A percentile compares a stretch with the other conserved stretches of the same genome.
Evolutionary conservation across 1,284 basidiomycete species (phyloP).

Genomic region (Rhodotorula sp.): DNA sequence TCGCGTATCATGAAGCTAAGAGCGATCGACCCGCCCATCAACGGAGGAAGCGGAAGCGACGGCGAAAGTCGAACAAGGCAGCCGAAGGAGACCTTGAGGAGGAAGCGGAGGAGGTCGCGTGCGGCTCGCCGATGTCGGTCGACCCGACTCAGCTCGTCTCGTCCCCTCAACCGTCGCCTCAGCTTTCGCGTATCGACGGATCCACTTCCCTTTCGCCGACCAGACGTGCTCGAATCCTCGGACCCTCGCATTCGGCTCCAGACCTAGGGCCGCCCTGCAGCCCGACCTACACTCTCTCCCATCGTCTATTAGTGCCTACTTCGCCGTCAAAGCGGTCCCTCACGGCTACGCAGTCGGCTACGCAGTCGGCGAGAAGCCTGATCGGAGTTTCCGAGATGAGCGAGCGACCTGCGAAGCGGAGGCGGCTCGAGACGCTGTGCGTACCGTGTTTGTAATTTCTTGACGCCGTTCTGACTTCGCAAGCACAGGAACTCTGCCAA

Average conservation of each 20-base stretch:
- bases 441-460: background rate
- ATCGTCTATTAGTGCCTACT: too few species aligned
- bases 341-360: constrained; percentile 44
- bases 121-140: background rate
- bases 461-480: background rate
- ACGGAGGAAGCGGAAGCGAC: constrained; percentile 5
- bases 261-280: too few species aligned
- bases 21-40: constrained; percentile 2
- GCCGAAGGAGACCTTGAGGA: background rate
- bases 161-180: too few species aligned
- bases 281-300: too few species aligned
- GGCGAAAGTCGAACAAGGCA: background rate
- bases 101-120: background rate
- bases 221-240: too few species aligned
- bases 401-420: constrained; percentile 26
- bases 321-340: constrained; percentile 8
- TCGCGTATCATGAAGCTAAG: background rate
- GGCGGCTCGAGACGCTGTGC: constrained; percentile 12
- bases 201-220: too few species aligned
- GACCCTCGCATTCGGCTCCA: too few species aligned
- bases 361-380: constrained; percentile 50
- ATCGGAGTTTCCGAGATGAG: constrained; percentile 42
- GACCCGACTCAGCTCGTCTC: background rate
- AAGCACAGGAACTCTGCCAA: constrained; percentile 30
- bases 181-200: too few species aligned